These are phyloP conservation scores for Avicennia marina DNA, from an alignment of 257 asterid species.

Conservation along the genomic window DNA sequence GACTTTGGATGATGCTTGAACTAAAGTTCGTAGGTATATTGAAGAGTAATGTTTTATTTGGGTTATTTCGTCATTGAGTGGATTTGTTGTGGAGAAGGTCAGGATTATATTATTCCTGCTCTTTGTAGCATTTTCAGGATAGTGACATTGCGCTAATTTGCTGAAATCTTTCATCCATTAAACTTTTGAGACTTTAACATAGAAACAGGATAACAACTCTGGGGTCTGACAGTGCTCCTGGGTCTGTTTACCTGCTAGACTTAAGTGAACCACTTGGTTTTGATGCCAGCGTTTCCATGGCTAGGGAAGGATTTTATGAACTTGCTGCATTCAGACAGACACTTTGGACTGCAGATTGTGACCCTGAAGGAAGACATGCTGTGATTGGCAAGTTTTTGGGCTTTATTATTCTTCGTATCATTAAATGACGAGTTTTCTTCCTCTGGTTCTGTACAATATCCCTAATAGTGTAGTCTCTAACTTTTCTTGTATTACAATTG, in stretches of 20 bases:
- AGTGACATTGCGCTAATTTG: no score
- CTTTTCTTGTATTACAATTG: slow-evolving; percentile 13
- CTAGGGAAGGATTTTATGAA: slow-evolving; percentile 18
- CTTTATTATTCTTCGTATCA: slow-evolving; percentile 11
- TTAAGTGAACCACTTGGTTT: slow-evolving; percentile 49
- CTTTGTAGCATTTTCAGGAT: no score
- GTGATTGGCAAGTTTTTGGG: slow-evolving; percentile 58
- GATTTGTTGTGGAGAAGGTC: slow-evolving; percentile 7
- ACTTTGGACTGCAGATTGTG: slow-evolving; percentile 76
- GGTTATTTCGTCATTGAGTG: no score
- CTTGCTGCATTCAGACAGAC: slow-evolving; percentile 56
- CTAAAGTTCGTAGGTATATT: slow-evolving; percentile 5
- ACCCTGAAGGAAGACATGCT: slow-evolving; percentile 50
- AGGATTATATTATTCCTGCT: slow-evolving; percentile 1
- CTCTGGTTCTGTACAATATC: neutral
- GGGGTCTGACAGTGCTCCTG: slow-evolving; percentile 71
- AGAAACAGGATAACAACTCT: slow-evolving; percentile 68
- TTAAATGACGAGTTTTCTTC: neutral
- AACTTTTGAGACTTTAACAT: slow-evolving; percentile 33
- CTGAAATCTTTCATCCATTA: slow-evolving; percentile 1
- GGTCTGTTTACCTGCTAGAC: slow-evolving; percentile 63
- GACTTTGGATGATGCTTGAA: slow-evolving; percentile 9
- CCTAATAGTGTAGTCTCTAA: neutral
- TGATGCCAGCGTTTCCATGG: slow-evolving; percentile 22
- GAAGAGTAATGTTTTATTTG: neutral